Percentiles rank a stretch among this genome's conserved stretches.
Evolutionary conservation across 495 filamentous ascomycete genomes (phyloP).

Genomic region (Daldinia concentrica): DNA sequence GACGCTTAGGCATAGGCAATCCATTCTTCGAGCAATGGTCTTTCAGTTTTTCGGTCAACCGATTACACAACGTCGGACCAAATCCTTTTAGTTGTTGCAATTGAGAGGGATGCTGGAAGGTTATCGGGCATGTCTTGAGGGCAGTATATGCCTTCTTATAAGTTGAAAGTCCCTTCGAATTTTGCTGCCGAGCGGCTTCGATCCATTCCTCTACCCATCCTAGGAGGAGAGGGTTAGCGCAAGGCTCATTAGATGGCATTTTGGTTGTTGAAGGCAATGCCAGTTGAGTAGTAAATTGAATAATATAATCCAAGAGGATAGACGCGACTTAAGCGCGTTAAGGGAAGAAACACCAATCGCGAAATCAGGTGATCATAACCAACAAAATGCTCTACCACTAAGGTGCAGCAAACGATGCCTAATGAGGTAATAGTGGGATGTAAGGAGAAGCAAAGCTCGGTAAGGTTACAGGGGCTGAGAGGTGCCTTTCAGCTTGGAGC

Average conservation of each 20-base stretch:
- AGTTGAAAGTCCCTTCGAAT: conserved; percentile 73
- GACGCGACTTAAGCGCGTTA: conserved; percentile 33
- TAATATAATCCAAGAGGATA: neutral
- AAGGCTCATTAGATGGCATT: conserved; percentile 48
- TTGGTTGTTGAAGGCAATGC: neutral
- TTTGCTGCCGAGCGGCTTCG: conserved; percentile 74
- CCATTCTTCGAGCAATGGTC: conserved; percentile 74
- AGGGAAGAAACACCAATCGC: conserved; percentile 8
- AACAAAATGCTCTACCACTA: neutral
- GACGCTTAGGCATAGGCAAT: conserved; percentile 73
- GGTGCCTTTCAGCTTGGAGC: conserved; percentile 27
- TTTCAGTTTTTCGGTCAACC: conserved; percentile 74
- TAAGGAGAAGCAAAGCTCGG: conserved; percentile 3
- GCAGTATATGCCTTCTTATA: conserved; percentile 86
- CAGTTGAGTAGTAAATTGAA: neutral
- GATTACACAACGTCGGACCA: conserved; percentile 73
- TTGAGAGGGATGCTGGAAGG: conserved; percentile 78
- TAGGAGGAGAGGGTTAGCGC: conserved; percentile 79
- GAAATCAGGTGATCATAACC: conserved; percentile 23
- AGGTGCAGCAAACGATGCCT: neutral
- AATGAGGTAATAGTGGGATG: conserved; percentile 3
- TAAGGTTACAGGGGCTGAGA: conserved; percentile 27
- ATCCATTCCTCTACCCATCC: conserved; percentile 83
- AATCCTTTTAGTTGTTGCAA: conserved; percentile 77
- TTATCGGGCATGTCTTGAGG: conserved; percentile 79